Base-by-base conservation (phyloP, 441 rosid species). In the Pelargonium citronellum region DNA sequence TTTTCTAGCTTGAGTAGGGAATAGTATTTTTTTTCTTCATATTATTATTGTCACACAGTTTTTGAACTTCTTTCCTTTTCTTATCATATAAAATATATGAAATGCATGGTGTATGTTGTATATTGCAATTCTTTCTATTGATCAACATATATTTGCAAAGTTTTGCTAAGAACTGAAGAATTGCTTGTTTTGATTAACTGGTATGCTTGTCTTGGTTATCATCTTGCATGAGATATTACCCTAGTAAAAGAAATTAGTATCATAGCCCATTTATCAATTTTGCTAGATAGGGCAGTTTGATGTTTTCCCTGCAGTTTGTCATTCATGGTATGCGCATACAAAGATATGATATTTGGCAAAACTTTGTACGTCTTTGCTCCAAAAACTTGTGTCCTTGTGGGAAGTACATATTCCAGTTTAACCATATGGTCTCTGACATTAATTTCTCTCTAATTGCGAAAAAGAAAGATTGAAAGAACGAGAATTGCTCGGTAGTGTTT, bases 1-100 rank as follows among this genome's bases (percentile, higher is more conserved):
- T 71, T 61, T 46, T 62, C 15, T 11, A 67, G 61, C 43, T 73
- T 22, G 37, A 10, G 34, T 15, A 19, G 53, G 20, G 66, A 67
- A 7, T 24, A 19, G 10, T 66, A 13, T 9, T 43, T 9, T 64
- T 44, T 43, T 10, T 51, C n/a, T 20, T 74, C 69, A 24, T 73
- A 9, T 64, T 64, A 10, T 9, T 30, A 55, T 11, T 24, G 16
- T 66, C 76, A 37, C 19, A 16, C 11, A 53, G 27, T 62, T 5
- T 22, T 3, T 34, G 43, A 39, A 39, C 1, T 39, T 39, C 43
- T 39, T 39, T 39, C 8, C 10, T 6, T 39, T 39, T 39, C 0
- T 39, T 39, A 39, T 39, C 43, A 39, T 39, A 39, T 39, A 7
- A 39, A 39, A 39, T 39, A 39, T 39, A 34, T 7, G 43, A 39